Conservation (phyloP, 768 basidiomycete genomes). For the Leucogyrophana mollusca region DNA sequence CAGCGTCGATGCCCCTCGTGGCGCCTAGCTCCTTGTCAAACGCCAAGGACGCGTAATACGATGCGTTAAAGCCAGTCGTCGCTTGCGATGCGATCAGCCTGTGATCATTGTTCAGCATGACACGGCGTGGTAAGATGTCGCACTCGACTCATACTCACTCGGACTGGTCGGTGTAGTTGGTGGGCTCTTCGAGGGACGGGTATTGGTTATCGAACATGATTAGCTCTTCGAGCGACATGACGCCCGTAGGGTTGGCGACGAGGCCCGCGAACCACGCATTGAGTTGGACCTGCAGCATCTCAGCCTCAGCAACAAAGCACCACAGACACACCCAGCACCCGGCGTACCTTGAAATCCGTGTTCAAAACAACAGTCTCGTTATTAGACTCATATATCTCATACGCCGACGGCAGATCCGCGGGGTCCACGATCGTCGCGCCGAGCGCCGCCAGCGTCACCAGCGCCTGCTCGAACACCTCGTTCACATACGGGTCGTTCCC, state of each 20-base stretch:
- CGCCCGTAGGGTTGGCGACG: slow-evolving; percentile 54
- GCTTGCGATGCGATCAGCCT: slow-evolving; percentile 22
- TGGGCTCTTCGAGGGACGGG: slow-evolving; percentile 44
- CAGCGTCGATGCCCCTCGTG: slow-evolving; percentile 53
- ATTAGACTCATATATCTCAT: slow-evolving; percentile 44
- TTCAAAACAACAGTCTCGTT: slow-evolving; percentile 57
- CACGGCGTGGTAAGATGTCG: slow-evolving; percentile 21
- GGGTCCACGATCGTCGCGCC: slow-evolving; percentile 60
- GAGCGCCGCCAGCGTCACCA: slow-evolving; percentile 34
- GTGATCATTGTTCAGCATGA: background rate
- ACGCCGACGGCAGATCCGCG: slow-evolving; percentile 56
- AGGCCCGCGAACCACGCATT: slow-evolving; percentile 47
- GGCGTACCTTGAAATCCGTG: slow-evolving; percentile 56
- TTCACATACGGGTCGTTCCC: slow-evolving; percentile 26
- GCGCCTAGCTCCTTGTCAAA: slow-evolving; percentile 47
- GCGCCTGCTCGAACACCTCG: slow-evolving; percentile 37
- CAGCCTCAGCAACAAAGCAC: background rate
- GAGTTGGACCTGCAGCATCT: slow-evolving; percentile 45
- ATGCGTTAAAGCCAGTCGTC: slow-evolving; percentile 22
- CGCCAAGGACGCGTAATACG: slow-evolving; percentile 44
- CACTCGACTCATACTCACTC: slow-evolving; percentile 17
- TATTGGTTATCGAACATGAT: slow-evolving; percentile 55
- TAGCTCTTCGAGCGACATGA: slow-evolving; percentile 55
- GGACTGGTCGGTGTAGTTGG: slow-evolving; percentile 33
- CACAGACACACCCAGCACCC: background rate